Evolutionary conservation across 352 stramenopile species (phyloP), one percentile per base, ranked within the genome.

Genomic region (Phytophthora sansomeana): DNA sequence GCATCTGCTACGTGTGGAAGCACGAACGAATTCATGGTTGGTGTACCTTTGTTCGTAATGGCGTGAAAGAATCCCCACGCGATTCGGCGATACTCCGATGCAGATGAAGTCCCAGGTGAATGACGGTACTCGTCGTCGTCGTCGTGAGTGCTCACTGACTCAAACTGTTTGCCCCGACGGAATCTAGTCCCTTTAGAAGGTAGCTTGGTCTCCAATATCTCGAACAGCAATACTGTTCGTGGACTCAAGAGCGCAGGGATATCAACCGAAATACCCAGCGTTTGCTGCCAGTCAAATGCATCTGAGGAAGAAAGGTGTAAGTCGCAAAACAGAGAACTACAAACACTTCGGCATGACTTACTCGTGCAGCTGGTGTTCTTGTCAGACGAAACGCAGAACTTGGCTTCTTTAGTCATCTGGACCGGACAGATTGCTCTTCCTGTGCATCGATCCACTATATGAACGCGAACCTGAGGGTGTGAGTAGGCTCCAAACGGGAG

Each of bases 61-160:
- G 78, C 69, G 29, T 78, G 81, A 33, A 89, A 91, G 54, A 91
- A 93, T 4, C 73, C 75, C 81, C 83, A 93, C 1, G 69, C 85
- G 14, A 90, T 78, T 0, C 62, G 67, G 14, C 63, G 75, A 62
- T 69, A 69, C 5, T 60, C 63, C 26, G 47, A 26, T 35, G 19
- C 19, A 16, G 49, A 26, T 39, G 35, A 26, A 0, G 51, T 7
- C 1, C 53, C 48, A 8, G 26, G 38, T 19, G 30, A 13, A 59
- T 63, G 75, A 16, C 50, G 29, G 17, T 63, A 57, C 6, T 35
- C 63, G 5, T 69, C 41, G 9, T 83, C 61, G 42, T 83, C 75
- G 30, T 73, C 58, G 9, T 59, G 51, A 4, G 50, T 73, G n/a
- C 67, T 74, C 13, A 76, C 68, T 13, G 53, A 62, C 50, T 76